Evolutionary conservation across 495 filamentous ascomycete genomes (phyloP).

Genomic region (Aspergillus funiculosus): DNA sequence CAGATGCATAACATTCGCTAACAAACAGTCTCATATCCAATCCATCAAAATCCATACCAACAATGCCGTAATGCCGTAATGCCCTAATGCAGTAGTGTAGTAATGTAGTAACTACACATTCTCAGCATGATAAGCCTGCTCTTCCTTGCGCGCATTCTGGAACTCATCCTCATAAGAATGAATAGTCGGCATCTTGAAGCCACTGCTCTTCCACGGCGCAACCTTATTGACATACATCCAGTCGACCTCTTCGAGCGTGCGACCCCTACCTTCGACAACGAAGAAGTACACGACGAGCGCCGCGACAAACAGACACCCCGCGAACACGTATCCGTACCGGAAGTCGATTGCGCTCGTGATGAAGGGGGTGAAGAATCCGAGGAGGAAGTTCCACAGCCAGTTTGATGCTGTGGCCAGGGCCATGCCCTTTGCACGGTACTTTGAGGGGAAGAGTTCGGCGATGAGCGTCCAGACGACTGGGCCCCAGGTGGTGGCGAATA

Average conservation of each 20-base stretch:
- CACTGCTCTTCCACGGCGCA: slow-evolving; percentile 53
- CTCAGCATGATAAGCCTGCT: not conserved
- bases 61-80: no score
- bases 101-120: slow-evolving; percentile 3
- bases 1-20: no score
- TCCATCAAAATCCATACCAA: no score
- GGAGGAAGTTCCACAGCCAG: slow-evolving; percentile 84
- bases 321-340: slow-evolving; percentile 74
- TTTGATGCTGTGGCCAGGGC: slow-evolving; percentile 72
- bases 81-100: no score
- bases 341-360: slow-evolving; percentile 64
- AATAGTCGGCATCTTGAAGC: slow-evolving; percentile 6
- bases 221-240: slow-evolving; percentile 71
- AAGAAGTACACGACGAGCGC: slow-evolving; percentile 63
- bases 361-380: slow-evolving; percentile 75
- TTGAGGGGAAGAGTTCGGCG: slow-evolving; percentile 72
- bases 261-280: slow-evolving; percentile 61
- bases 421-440: slow-evolving; percentile 69
- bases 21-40: no score
- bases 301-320: slow-evolving; percentile 58
- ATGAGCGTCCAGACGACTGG: slow-evolving; percentile 77
- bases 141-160: not conserved
- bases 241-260: slow-evolving; percentile 71
- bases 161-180: slow-evolving; percentile 7
- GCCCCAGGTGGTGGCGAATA: slow-evolving; percentile 71